phyloP scores from a whole-genome alignment of 306 rosid genomes.

The Gillenia trifoliata region DNA sequence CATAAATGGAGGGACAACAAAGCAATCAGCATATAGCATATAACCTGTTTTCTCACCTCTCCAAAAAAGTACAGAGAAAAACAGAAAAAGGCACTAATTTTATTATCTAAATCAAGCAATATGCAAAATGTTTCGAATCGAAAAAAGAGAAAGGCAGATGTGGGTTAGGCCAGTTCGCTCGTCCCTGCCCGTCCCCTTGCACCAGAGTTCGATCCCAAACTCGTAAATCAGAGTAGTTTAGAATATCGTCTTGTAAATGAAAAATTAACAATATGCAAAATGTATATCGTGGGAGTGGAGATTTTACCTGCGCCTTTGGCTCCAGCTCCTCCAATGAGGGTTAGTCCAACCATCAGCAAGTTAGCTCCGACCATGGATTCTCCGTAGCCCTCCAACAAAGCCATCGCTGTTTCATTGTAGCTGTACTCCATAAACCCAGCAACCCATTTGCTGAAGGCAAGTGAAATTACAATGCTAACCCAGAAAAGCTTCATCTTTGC shows the following conservation, averaged over 20 bases:
- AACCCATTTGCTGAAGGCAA: constrained; percentile 43
- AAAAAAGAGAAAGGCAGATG: too few species aligned
- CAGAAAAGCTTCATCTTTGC: constrained; percentile 41
- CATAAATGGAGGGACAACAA: constrained; percentile 3
- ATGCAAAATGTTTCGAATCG: not conserved
- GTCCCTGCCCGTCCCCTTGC: too few species aligned
- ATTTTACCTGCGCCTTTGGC: constrained; percentile 79
- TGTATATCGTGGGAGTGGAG: not conserved
- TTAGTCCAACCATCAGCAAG: constrained; percentile 64
- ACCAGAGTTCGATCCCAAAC: too few species aligned
- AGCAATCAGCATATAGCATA: not conserved
- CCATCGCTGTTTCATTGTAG: constrained; percentile 58
- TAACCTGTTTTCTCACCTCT: not conserved
- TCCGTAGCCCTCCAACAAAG: constrained; percentile 49
- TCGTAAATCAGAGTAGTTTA: not conserved
- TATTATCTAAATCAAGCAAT: constrained; percentile 6
- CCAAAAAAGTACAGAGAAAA: not conserved
- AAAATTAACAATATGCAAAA: not conserved
- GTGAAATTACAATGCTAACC: constrained; percentile 36
- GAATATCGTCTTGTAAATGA: not conserved
- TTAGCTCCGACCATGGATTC: constrained; percentile 22
- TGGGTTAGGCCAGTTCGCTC: too few species aligned
- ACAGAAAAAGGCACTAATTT: not conserved
- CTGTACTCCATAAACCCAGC: constrained; percentile 34
- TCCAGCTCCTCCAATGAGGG: constrained; percentile 69